Percentiles rank a stretch among this genome's conserved stretches.
Conservation (phyloP, 2,329 filamentous ascomycete genomes). For the Diplodia intermedia region DNA sequence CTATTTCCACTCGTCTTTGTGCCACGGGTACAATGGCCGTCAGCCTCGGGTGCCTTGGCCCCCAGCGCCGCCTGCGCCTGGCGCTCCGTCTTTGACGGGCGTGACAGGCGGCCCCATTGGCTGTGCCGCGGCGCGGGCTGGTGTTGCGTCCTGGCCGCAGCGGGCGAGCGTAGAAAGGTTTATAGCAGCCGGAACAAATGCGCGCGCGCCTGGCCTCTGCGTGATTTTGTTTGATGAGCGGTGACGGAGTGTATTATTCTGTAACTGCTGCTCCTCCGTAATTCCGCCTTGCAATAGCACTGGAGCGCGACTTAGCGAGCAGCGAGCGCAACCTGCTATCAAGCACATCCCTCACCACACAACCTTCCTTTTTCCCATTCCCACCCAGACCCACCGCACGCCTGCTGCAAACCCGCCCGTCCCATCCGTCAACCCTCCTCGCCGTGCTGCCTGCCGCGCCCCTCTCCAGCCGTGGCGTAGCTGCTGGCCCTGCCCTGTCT, state of each 20-base stretch:
- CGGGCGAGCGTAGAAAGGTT: conserved; percentile 3
- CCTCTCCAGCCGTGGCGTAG: conserved; percentile 24
- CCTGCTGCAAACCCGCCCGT: conserved; percentile 25
- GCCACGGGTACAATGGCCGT: conserved; percentile 26
- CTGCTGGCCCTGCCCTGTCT: conserved; percentile 20
- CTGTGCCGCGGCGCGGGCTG: conserved; percentile 5
- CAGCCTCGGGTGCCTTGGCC: conserved; percentile 31
- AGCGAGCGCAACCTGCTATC: conserved; percentile 31
- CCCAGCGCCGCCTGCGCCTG: conserved; percentile 3
- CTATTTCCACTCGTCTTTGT: conserved; percentile 25
- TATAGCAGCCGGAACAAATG: conserved; percentile 31
- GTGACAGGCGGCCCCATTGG: conserved; percentile 20
- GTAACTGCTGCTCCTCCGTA: conserved; percentile 32
- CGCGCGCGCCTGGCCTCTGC: conserved; percentile 28
- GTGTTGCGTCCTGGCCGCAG: conserved; percentile 10
- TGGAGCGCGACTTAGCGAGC: conserved; percentile 29
- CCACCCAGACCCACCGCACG: conserved; percentile 15
- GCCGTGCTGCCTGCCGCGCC: conserved; percentile 28
- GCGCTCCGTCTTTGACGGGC: conserved; percentile 16
- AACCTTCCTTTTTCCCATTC: conserved; percentile 26
- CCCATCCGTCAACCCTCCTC: conserved; percentile 20
- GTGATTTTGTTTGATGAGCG: conserved; percentile 31
- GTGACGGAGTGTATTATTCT: conserved; percentile 31
- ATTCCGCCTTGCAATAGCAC: conserved; percentile 31
- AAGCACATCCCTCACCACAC: conserved; percentile 31